Conservation (phyloP, 2,329 filamentous ascomycete species). For the Cucurbitaria berberidis region DNA sequence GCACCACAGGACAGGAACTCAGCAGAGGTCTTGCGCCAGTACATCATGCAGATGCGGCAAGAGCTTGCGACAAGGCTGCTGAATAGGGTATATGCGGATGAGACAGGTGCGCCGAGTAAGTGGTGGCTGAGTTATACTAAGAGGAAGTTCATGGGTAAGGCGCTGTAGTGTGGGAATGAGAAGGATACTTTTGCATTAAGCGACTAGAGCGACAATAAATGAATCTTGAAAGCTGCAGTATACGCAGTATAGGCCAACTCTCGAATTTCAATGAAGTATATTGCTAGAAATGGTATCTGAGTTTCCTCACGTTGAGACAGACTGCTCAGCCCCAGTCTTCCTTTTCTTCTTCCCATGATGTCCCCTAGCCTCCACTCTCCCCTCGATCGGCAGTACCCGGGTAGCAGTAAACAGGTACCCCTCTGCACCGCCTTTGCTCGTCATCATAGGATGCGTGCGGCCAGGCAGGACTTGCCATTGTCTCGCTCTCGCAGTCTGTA, state of each 20-base stretch:
- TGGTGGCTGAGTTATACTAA: constrained; percentile 99
- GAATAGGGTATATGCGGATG: constrained; percentile 84
- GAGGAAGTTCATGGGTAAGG: constrained; percentile 99
- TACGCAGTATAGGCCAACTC: neutral
- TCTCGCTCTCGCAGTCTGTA: constrained; percentile 81
- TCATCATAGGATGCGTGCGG: constrained; percentile 94
- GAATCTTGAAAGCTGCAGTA: neutral
- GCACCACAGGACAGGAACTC: constrained; percentile 84
- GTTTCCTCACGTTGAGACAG: neutral
- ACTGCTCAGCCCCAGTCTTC: constrained; percentile 52
- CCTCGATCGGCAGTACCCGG: constrained; percentile 78
- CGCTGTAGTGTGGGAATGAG: constrained; percentile 33
- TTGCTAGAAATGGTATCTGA: neutral
- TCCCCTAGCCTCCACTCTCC: constrained; percentile 81
- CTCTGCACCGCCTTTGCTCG: constrained; percentile 81
- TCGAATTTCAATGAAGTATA: neutral
- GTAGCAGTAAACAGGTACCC: constrained; percentile 89
- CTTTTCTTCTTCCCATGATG: constrained; percentile 70
- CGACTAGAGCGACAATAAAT: neutral
- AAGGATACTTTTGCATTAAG: neutral
- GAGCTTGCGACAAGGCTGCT: constrained; percentile 84
- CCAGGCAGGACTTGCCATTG: constrained; percentile 92
- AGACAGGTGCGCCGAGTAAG: constrained; percentile 66
- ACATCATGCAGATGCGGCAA: constrained; percentile 89
- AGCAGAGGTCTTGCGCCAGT: constrained; percentile 86